Percentiles rank a stretch among this genome's conserved stretches.
These are phyloP conservation scores for Aspergillus funiculosus DNA, from an alignment of 495 filamentous ascomycete species.

Conservation along the genomic window DNA sequence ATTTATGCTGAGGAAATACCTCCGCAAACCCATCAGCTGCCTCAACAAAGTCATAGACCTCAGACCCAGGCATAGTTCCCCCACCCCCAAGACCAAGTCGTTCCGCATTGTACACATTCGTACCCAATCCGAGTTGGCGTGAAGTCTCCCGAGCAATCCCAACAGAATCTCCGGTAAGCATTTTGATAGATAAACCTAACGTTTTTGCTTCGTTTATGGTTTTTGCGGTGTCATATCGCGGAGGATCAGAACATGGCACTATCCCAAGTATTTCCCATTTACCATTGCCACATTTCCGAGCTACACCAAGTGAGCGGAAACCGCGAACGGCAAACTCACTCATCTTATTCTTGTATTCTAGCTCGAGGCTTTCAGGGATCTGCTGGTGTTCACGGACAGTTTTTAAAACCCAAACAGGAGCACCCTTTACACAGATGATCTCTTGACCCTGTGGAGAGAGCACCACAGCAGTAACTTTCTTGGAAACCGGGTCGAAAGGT, in stretches of 20 bases:
- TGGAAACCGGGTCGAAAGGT: slow-evolving; percentile 91
- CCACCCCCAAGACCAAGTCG: slow-evolving; percentile 76
- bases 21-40: slow-evolving; percentile 91
- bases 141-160: slow-evolving; percentile 90
- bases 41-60: slow-evolving; percentile 92
- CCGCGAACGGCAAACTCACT: slow-evolving; percentile 86
- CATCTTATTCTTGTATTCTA: slow-evolving; percentile 83
- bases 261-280: slow-evolving; percentile 90
- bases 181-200: slow-evolving; percentile 87
- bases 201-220: slow-evolving; percentile 85
- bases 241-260: slow-evolving; percentile 88
- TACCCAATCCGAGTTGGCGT: slow-evolving; percentile 82
- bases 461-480: slow-evolving; percentile 83
- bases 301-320: slow-evolving; percentile 88
- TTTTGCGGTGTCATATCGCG: slow-evolving; percentile 83
- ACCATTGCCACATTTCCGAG: slow-evolving; percentile 70
- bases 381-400: slow-evolving; percentile 76
- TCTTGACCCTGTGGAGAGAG: slow-evolving; percentile 73
- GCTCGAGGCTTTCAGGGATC: slow-evolving; percentile 65
- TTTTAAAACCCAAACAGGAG: slow-evolving; percentile 75
- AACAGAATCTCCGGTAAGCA: slow-evolving; percentile 94
- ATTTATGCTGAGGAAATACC: slow-evolving; percentile 96
- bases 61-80: slow-evolving; percentile 85
- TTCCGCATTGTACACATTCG: slow-evolving; percentile 91
- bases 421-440: slow-evolving; percentile 86